Evolutionary conservation across 352 stramenopile genomes (phyloP).

Genomic region (Globisporangium nunn): DNA sequence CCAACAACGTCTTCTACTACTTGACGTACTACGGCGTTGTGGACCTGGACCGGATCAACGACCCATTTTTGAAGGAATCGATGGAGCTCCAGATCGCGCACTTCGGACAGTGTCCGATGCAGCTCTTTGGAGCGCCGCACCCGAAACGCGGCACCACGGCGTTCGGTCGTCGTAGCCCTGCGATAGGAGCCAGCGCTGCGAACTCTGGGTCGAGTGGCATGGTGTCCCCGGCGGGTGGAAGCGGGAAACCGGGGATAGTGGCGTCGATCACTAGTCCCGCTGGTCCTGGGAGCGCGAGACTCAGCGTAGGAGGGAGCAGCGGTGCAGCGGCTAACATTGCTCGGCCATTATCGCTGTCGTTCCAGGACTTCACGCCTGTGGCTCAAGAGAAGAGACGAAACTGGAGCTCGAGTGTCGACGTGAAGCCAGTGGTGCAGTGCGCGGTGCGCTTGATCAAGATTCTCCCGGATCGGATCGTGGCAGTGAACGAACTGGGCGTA

Average conservation of each 20-base stretch:
- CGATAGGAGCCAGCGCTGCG: constrained; percentile 6
- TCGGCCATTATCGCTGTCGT: constrained; percentile 55
- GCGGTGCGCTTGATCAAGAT: constrained; percentile 63
- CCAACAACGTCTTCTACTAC: constrained; percentile 96
- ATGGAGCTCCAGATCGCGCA: constrained; percentile 98
- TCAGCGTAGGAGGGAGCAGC: background rate
- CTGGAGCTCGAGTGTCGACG: constrained; percentile 49
- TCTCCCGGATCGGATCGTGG: constrained; percentile 67
- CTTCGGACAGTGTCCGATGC: constrained; percentile 98
- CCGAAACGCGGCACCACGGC: constrained; percentile 40
- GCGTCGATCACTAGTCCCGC: constrained; percentile 12
- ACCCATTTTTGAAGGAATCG: constrained; percentile 89
- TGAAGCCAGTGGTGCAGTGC: constrained; percentile 56
- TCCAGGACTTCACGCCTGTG: constrained; percentile 41
- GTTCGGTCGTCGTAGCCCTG: constrained; percentile 16
- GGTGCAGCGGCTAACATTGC: constrained; percentile 19
- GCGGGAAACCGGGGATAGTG: background rate
- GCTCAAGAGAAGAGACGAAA: constrained; percentile 51
- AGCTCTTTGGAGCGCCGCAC: constrained; percentile 85
- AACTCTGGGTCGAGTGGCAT: constrained; percentile 4
- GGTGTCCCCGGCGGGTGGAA: constrained; percentile 1
- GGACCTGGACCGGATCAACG: constrained; percentile 95
- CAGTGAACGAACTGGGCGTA: constrained; percentile 76
- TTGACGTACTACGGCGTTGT: constrained; percentile 92
- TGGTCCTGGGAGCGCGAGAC: background rate